A percentile compares a stretch with the other conserved stretches of the same genome.
Conservation (phyloP, 192 early-diverging fungal genomes). For the Radiomyces spectabilis region DNA sequence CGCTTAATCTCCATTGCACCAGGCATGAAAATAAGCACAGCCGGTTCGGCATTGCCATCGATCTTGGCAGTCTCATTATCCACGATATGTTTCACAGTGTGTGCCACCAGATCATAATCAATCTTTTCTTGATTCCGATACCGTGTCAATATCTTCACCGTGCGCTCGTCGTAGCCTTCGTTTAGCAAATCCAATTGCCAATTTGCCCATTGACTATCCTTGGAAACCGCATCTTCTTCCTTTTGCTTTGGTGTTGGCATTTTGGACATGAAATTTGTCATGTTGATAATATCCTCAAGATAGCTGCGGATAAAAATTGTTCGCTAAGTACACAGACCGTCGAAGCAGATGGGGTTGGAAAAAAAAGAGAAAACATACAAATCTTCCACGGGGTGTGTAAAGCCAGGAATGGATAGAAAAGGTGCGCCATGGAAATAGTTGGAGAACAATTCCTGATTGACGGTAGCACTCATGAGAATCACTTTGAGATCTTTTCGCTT, state of each 20-base stretch:
- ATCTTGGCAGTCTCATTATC: conserved; percentile 34
- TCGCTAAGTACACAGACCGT: no score
- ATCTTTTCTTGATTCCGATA: conserved; percentile 45
- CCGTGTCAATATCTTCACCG: conserved; percentile 19
- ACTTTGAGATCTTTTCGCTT: conserved; percentile 48
- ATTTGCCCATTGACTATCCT: conserved; percentile 37
- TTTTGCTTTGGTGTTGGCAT: conserved; percentile 14
- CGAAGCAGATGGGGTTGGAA: no score
- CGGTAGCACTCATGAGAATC: conserved; percentile 72
- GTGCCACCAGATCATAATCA: conserved; percentile 53
- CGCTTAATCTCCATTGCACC: conserved; percentile 67
- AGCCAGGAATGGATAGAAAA: conserved; percentile 63
- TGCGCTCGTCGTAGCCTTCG: conserved; percentile 31
- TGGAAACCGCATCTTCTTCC: conserved; percentile 7
- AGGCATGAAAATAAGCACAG: conserved; percentile 67
- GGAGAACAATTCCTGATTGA: conserved; percentile 50
- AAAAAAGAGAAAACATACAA: conserved; percentile 26
- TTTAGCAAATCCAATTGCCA: conserved; percentile 29
- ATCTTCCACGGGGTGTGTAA: conserved; percentile 67
- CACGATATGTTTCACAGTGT: conserved; percentile 53
- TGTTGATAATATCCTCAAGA: conserved; percentile 64
- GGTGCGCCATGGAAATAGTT: conserved; percentile 55
- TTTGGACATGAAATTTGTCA: conserved; percentile 41
- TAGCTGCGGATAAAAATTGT: conserved; percentile 11
- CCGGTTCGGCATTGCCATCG: conserved; percentile 31